A percentile compares a stretch with the other conserved stretches of the same genome.
Evolutionary conservation across 31 red algal genomes (phyloP).

Genomic region (Asparagopsis taxiformis): DNA sequence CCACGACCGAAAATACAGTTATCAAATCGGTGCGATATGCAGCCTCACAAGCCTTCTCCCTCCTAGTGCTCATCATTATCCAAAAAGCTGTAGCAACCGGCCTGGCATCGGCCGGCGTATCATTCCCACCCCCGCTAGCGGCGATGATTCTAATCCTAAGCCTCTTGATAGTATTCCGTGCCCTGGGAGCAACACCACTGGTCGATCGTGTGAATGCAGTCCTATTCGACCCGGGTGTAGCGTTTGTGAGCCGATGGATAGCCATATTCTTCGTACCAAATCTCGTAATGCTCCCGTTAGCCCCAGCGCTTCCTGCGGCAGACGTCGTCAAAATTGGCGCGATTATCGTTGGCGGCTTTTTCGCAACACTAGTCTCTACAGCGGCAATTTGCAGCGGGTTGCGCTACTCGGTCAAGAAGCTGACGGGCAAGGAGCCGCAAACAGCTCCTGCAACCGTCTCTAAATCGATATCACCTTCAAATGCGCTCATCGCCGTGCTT

Average conservation of each 20-base stretch:
- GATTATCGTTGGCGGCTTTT: conserved; percentile 76
- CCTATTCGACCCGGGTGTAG: conserved; percentile 60
- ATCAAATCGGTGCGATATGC: background rate
- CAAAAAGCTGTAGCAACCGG: conserved; percentile 20
- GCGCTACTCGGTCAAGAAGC: conserved; percentile 23
- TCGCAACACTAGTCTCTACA: conserved; percentile 71
- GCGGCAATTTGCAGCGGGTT: conserved; percentile 39
- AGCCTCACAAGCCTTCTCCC: conserved; percentile 13
- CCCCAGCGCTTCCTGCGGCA: conserved; percentile 56
- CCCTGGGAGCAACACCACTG: conserved; percentile 12
- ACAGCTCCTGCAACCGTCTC: background rate
- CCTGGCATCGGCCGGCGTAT: conserved; percentile 31
- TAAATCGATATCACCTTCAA: conserved; percentile 35
- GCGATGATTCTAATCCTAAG: conserved; percentile 73
- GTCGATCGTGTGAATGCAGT: conserved; percentile 39
- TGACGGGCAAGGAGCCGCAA: conserved; percentile 26
- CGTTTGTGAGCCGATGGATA: conserved; percentile 88
- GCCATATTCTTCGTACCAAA: conserved; percentile 99
- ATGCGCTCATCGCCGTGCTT: conserved; percentile 42
- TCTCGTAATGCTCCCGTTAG: conserved; percentile 92
- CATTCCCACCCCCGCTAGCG: conserved; percentile 86
- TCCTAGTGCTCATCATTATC: conserved; percentile 34
- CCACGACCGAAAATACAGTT: background rate
- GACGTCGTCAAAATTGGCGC: conserved; percentile 54
- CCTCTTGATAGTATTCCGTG: conserved; percentile 30